Evolutionary conservation across 2,329 filamentous ascomycete species (phyloP), one percentile per base, ranked within the genome.

Genomic region (Aspergillus fijiensis): DNA sequence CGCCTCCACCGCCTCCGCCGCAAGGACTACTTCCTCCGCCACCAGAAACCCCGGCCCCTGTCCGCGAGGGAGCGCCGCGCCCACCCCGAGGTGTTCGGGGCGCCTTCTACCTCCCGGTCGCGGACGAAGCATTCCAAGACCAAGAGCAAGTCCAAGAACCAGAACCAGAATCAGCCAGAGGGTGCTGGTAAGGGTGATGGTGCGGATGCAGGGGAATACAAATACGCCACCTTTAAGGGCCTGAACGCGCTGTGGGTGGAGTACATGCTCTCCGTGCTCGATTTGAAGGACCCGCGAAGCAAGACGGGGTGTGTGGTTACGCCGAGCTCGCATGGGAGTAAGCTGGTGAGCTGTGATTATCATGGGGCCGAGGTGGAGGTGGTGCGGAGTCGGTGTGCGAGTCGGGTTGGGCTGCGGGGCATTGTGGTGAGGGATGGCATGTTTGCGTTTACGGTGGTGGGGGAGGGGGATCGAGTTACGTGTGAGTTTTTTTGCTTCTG

Each of bases 381-480:
- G 23, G 89, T 94, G 58, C 80, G 93, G 67, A 95, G 92, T 74
- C 79, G 85, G 31, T 97, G 93, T 73, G 85, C 89, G 16, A 87
- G 90, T 57, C 83, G 94, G 16, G 93, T 99, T 0, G 94, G 95
- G 0, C 77, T 94, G 57, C 85, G 82, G 68, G 95, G 95, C 16
- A 94, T 98, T 67, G 90, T 98, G 61, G 87, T 97, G 47, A 87
- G 91, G 73, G 95, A 99, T 78, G 89, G 90, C 55, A 92, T 89
- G 73, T 94, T 90, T 70, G 88, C 89, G 1, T 91, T 98, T 76
- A 90, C 96, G 74, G 79, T 99, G 62, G 84, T 98, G 45, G 96
- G 91, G 2, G 81, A 76, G 69, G 83, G 82, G 66, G 84, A 93
- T 76, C 80, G 83, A 65, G 70, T 95, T 49, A 96, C 95, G 79